Evolutionary conservation across 225 moss, liverwort and hornwort species (phyloP).

Genomic region (Sphagnum contortum): DNA sequence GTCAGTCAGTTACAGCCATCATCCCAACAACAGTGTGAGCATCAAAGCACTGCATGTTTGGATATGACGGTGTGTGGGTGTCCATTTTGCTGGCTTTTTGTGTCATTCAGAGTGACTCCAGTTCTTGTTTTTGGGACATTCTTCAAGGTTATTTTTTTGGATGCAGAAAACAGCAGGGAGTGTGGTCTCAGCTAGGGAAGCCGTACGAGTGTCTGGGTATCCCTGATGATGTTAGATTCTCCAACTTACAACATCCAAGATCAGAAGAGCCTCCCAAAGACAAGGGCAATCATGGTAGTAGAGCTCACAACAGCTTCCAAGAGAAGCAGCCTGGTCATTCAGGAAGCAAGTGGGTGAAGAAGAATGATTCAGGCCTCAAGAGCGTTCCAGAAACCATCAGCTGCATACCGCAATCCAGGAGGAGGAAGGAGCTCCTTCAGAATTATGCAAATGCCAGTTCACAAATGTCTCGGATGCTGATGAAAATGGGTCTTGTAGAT

Average conservation of each 20-base stretch:
- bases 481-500: slow-evolving; percentile 82
- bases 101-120: too few species aligned
- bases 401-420: slow-evolving; percentile 13
- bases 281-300: slow-evolving; percentile 50
- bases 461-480: slow-evolving; percentile 60
- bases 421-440: slow-evolving; percentile 39
- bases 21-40: too few species aligned
- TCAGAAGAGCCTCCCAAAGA: slow-evolving; percentile 34
- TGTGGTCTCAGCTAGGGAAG: slow-evolving; percentile 77
- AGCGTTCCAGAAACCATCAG: too few species aligned
- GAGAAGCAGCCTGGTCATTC: slow-evolving; percentile 8
- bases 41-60: too few species aligned
- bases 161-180: slow-evolving; percentile 74
- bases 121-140: too few species aligned
- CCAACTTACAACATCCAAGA: too few species aligned
- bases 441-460: slow-evolving; percentile 32
- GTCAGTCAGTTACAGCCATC: too few species aligned
- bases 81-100: too few species aligned
- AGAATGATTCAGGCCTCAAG: too few species aligned
- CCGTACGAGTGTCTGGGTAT: slow-evolving; percentile 60
- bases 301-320: slow-evolving; percentile 4
- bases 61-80: too few species aligned
- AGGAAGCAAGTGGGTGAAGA: slow-evolving; percentile 1
- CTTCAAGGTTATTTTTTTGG: neutral
- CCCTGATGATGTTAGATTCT: slow-evolving; percentile 10